These are phyloP conservation scores for Lophiotrema nucula DNA, from an alignment of 495 filamentous ascomycete species.

Conservation along the genomic window DNA sequence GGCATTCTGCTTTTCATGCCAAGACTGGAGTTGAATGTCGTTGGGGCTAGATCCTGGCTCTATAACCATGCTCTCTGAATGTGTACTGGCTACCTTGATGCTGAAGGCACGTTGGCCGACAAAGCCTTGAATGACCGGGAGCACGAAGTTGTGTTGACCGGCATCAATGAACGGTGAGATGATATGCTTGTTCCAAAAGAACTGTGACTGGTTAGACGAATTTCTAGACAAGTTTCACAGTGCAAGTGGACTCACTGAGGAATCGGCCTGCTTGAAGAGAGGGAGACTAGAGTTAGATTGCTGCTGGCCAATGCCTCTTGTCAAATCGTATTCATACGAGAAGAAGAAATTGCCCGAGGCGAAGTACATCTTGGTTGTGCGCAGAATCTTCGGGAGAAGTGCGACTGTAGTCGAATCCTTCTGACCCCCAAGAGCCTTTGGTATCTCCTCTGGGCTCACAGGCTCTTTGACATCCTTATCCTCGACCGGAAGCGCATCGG, in stretches of 20 bases:
- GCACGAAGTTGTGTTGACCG: slow-evolving; percentile 62
- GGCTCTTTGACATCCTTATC: slow-evolving; percentile 16
- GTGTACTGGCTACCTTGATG: slow-evolving; percentile 46
- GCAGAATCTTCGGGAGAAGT: slow-evolving; percentile 80
- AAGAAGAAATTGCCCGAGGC: slow-evolving; percentile 82
- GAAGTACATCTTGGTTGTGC: slow-evolving; percentile 77
- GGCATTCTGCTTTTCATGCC: neutral
- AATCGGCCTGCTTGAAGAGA: slow-evolving; percentile 71
- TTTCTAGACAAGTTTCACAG: neutral
- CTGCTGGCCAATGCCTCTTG: slow-evolving; percentile 58
- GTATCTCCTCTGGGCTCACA: slow-evolving; percentile 30
- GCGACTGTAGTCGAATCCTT: slow-evolving; percentile 43
- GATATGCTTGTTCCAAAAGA: slow-evolving; percentile 87
- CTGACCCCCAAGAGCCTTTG: slow-evolving; percentile 36
- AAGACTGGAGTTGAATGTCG: slow-evolving; percentile 24
- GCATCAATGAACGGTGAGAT: slow-evolving; percentile 69
- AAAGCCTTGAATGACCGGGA: slow-evolving; percentile 93
- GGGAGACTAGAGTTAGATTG: slow-evolving; percentile 51
- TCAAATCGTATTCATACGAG: slow-evolving; percentile 88
- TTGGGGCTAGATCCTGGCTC: slow-evolving; percentile 25
- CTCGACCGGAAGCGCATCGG: slow-evolving; percentile 15
- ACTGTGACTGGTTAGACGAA: slow-evolving; percentile 46
- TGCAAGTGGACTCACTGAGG: slow-evolving; percentile 49
- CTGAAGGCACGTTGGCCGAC: slow-evolving; percentile 83
- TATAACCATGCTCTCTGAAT: slow-evolving; percentile 33